A percentile compares a stretch with the other conserved stretches of the same genome.
Conservation (phyloP, 331 rosid genomes). For the Quercus tomentella region DNA sequence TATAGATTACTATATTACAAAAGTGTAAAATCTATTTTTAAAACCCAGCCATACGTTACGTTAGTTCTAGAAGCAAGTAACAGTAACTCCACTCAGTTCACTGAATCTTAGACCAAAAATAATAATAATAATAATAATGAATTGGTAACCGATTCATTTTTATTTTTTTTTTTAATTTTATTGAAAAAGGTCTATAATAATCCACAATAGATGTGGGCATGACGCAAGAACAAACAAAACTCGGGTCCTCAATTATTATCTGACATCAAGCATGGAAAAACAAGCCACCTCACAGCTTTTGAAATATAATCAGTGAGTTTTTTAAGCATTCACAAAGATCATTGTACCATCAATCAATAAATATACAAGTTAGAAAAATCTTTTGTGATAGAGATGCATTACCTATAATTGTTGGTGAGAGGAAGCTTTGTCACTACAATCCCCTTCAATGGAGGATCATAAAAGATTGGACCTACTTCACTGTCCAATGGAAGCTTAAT, state of each 20-base stretch:
- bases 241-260: not conserved
- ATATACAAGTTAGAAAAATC: not conserved
- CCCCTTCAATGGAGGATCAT: constrained; percentile 60
- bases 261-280: not conserved
- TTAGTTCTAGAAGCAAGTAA: not conserved
- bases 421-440: constrained; percentile 40
- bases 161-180: too few relatives aligned
- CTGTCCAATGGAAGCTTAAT: constrained; percentile 31
- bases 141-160: not conserved
- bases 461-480: constrained; percentile 14
- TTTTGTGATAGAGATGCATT: not conserved
- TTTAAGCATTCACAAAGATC: not conserved
- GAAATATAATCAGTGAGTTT: too few relatives aligned
- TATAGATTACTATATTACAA: too few relatives aligned
- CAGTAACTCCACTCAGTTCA: not conserved
- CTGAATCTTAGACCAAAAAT: too few relatives aligned
- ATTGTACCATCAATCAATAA: not conserved
- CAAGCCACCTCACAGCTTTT: not conserved
- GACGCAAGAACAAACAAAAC: not conserved
- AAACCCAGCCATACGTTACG: too few relatives aligned
- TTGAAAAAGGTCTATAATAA: not conserved
- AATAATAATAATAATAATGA: too few relatives aligned
- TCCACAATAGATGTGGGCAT: not conserved
- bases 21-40: too few relatives aligned
- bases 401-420: constrained; percentile 61